Evolutionary conservation across 805 yeast species (phyloP), one percentile per base, ranked within the genome.

Genomic region (Candida pseudofarinosa): DNA sequence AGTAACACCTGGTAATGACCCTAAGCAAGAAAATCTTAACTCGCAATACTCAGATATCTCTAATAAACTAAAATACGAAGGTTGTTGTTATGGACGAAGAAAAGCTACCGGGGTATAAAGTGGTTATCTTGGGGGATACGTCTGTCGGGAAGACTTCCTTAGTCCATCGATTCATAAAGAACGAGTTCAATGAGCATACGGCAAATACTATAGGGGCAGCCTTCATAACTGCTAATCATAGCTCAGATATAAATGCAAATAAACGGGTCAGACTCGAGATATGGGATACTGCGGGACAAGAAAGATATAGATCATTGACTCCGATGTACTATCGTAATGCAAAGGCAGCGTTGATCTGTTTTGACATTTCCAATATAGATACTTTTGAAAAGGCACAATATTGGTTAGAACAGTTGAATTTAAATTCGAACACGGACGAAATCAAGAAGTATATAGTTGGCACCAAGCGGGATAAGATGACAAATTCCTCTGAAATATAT

Each of bases 191-290:
- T 51, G 83, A 79, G 23, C 78, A 79, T 50, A 78, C 91, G 45
- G 88, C 95, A 52, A 86, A 95, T 35, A 93, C 99, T 1, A 93
- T 93, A 42, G 99, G 99, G n/a, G 99, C 99, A 3, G 99, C 98
- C 0, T 93, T 91, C 63, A 76, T 93, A 33, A 88, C 97, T 14
- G 95, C 89, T 59, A 56, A 79, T 13, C 58, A 68, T 48, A 63
- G 76, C 3, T 50, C 60, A 13, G 37, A 44, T 10, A 40, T 28
- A 4, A 40, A 45, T 10, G 42, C 53, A 3, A 31, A 67, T 65
- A 32, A 74, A 62, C 45, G 68, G 59, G 60, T 81, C 63, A 81
- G 79, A 53, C 77, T 83, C 51, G 93, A 85, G 56, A 83, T 85
- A 40, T 85, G 93, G 95, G 95, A 85, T 57, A 85, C 91, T 2